Base-by-base conservation (phyloP, 2,329 filamentous ascomycete genomes). In the Ophiocordyceps unilateralis region DNA sequence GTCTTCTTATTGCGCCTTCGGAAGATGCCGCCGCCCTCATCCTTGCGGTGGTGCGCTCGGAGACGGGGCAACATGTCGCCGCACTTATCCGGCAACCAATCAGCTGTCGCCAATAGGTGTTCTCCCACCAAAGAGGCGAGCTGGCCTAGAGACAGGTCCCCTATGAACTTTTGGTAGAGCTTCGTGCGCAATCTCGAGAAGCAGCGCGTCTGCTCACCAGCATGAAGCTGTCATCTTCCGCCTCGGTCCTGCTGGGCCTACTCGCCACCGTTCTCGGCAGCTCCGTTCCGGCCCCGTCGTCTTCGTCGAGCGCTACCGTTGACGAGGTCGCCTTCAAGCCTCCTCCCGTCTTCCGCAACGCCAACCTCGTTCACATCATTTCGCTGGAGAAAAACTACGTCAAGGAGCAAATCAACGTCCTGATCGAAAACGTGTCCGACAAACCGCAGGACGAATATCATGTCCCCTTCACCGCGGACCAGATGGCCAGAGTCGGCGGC, bases 371-470 rank as follows among this genome's bases (percentile, higher is more conserved):
- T 42, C 83, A 91, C 55, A 80, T 83, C 49, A 81, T 93, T 57
- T 94, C 93, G 51, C 65, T 95, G 45, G 89, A 96, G 64, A 96
- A 95, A 70, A 83, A 78, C 51, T 96, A 91, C 56, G 78, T 80
- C 44, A 81, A 87, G 58, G 89, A 96, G 64, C 82, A 80, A 14
- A 77, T 95, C 70, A 95, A 96, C 64, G 81, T 94, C n/a, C 71
- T 93, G 42, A 77, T 98, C 49, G 83, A 95, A 68, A 98, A 98
- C 61, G 70, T 83, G 51, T 84, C 81, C 55, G 71, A 74, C 47
- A 68, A 80, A 50, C 74, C 87, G 17, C 88, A 96, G 58, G 76
- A 78, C 59, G 82, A 93, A 62, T 98, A 98, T 72, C 96, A 81
- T 62, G 56, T 98, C 43, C 84, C 88, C 4, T 93, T 98, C 58